Evolutionary conservation across 2,329 filamentous ascomycete genomes (phyloP), one percentile per base, ranked within the genome.

Genomic region (Epichloe typhina): DNA sequence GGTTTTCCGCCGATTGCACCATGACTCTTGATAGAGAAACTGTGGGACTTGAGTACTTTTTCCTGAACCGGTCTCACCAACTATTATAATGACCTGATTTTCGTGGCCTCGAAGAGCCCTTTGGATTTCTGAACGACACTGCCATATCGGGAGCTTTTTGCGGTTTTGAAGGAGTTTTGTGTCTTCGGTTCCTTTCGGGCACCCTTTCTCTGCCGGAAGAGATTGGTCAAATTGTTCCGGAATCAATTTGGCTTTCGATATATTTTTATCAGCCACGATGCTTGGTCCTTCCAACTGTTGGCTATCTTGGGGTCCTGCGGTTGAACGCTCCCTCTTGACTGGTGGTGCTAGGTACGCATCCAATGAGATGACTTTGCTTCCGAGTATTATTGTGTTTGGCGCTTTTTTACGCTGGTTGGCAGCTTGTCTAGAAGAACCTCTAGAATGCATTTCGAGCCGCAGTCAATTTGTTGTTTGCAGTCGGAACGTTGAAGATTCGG

Each of bases 41-140:
- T 97, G 93, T 0, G 93, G 91, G 0, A 96, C 83, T 67, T 98
- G 93, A 0, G 93, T 98, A 71, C 87, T 94, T 69, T 98, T 98
- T 63, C 93, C 93, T 13, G 88, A 95, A 64, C 93, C 93, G 0
- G 93, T 98, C 66, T 97, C 91, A 70, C 91, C 91, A 2, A 93
- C 84, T 13, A 98, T 71, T 0, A 98, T 75, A 48, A 98, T 77
- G 1, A 95, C 80, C 60, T 94, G 80, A 54, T 80, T 82, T 36
- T 79, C 69, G 15, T 56, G 47, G 5, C 62, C 59, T 12, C 72
- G 71, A 6, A 95, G 69, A 2, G 78, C 72, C 15, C 72, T 62
- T 37, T 81, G 80, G 47, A 96, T 94, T 26, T 83, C 76, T 36
- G 82, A 72, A 46, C 80, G 80, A 56, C 89, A 79, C 4, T 76